phyloP scores from a whole-genome alignment of 2,329 filamentous ascomycete species.

The Ophiocordyceps sinensis region DNA sequence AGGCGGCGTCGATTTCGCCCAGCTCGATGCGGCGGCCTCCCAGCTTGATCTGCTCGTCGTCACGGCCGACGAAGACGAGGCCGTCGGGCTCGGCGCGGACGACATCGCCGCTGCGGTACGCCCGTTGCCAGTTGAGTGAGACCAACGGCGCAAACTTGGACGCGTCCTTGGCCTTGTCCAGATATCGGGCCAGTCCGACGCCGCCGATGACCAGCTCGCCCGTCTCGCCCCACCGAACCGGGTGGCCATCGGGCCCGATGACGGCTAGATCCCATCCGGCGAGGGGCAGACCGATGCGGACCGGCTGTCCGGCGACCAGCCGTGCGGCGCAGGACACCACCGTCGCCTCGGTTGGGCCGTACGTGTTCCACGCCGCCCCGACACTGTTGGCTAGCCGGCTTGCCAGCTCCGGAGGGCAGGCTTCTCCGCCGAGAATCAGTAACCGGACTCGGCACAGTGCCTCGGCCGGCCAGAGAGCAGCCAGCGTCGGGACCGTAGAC shows the following conservation, averaged over 20 bases:
- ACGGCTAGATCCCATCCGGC: constrained; percentile 10
- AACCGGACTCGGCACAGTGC: constrained; percentile 7
- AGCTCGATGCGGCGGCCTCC: constrained; percentile 13
- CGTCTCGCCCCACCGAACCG: constrained; percentile 19
- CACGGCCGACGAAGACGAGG: constrained; percentile 10
- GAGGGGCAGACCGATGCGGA: constrained; percentile 9
- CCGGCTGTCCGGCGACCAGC: constrained; percentile 5
- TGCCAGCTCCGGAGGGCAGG: constrained; percentile 8
- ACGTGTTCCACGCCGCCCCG: constrained; percentile 10
- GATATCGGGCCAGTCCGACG: constrained; percentile 9
- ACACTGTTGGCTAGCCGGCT: constrained; percentile 6
- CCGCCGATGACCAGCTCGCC: constrained; percentile 11
- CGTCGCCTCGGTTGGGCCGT: constrained; percentile 12
- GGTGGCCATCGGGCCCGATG: constrained; percentile 24
- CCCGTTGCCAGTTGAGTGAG: constrained; percentile 8
- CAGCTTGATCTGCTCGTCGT: constrained; percentile 15
- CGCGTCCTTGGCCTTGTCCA: constrained; percentile 7
- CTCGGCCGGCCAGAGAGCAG: constrained; percentile 9
- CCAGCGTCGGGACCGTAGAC: constrained; percentile 9
- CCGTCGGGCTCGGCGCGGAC: constrained; percentile 9
- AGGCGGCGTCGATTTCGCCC: constrained; percentile 11
- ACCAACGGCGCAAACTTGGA: constrained; percentile 7
- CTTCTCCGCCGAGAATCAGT: constrained; percentile 11
- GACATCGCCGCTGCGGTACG: constrained; percentile 12
- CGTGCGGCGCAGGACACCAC: constrained; percentile 9